These are phyloP conservation scores for Globisporangium paddicum DNA, from an alignment of 352 stramenopile species.

Conservation along the genomic window DNA sequence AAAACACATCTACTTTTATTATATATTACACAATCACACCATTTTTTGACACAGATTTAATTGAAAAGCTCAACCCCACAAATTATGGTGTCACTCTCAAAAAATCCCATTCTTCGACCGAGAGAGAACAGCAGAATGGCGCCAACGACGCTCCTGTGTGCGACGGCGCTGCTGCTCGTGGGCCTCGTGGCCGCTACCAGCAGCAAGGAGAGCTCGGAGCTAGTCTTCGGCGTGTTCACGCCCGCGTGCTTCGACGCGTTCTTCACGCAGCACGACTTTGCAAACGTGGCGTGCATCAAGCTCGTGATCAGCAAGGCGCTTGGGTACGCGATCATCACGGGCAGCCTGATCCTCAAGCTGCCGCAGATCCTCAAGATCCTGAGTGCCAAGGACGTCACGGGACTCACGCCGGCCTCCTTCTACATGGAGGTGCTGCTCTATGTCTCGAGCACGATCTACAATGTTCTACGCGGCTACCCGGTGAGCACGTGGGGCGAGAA, in stretches of 20 bases:
- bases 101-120: not conserved
- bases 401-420: conserved; percentile 80
- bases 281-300: conserved; percentile 81
- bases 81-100: not conserved
- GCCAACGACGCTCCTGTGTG: not conserved
- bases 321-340: conserved; percentile 86
- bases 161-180: conserved; percentile 13
- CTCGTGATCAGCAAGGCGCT: conserved; percentile 78
- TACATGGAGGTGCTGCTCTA: conserved; percentile 89
- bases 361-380: conserved; percentile 90
- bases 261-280: conserved; percentile 76
- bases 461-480: conserved; percentile 77
- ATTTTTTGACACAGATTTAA: too few species aligned
- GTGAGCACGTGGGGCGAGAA: conserved; percentile 86
- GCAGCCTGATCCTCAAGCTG: conserved; percentile 83
- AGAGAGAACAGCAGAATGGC: not conserved
- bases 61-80: not conserved
- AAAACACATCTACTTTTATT: too few species aligned
- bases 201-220: conserved; percentile 23
- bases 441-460: conserved; percentile 80
- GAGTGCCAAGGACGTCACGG: conserved; percentile 71
- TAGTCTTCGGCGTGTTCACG: conserved; percentile 70
- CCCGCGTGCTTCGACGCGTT: conserved; percentile 79
- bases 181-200: not conserved
- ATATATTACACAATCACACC: too few species aligned